Base-by-base conservation (phyloP, 371 early-diverging fungal species). In the Rhizomucor pusillus region DNA sequence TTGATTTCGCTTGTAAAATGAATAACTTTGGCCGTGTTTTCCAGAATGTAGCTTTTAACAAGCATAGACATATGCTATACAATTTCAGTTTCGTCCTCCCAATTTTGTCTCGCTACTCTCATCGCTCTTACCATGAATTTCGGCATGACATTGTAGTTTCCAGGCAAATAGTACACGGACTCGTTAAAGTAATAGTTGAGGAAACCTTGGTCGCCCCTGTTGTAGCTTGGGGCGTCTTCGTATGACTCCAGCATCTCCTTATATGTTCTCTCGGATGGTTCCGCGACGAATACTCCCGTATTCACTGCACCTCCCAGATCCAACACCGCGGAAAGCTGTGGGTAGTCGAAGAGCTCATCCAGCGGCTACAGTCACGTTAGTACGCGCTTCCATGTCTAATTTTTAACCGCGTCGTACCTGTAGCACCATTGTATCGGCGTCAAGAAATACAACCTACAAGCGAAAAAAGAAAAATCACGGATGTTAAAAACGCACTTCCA, bases 1-100 rank as follows among this genome's bases (percentile, higher is more conserved):
- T 71, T 71, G 10, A 65, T 67, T 53, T 65, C 67, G 33, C 67
- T 67, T 0, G 71, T 71, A 51, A 52, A 71, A 50, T 71, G 71
- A 20, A 71, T 20, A 1, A 71, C 58, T 50, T 62, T 65, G 20
- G 54, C 71, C 9, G 53, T 59, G 19, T 67, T 58, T 37, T 59
- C 43, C 2, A 50, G 3, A 12, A 65, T 43, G 59, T 62, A 59
- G 9, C 52, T 43, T 22, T 60, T 14, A 7, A 63, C 67, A 29
- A 29, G 29, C 29, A 29, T 29, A 29, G 29, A 29, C 29, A 29
- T 29, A 7, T 29, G 29, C 29, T 29, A 29, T 29, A 67, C 29
- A 66, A 60, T 36, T 66, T 57, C 62, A 61, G 18, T 33, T n/a
- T 29, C 14, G 34, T 22, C 39, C 25, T 39, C 43, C 47, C 40